Percentiles rank a stretch among this genome's conserved stretches.
Conservation (phyloP, 2,329 filamentous ascomycete genomes). For the Neopestalotiopsis rosae region DNA sequence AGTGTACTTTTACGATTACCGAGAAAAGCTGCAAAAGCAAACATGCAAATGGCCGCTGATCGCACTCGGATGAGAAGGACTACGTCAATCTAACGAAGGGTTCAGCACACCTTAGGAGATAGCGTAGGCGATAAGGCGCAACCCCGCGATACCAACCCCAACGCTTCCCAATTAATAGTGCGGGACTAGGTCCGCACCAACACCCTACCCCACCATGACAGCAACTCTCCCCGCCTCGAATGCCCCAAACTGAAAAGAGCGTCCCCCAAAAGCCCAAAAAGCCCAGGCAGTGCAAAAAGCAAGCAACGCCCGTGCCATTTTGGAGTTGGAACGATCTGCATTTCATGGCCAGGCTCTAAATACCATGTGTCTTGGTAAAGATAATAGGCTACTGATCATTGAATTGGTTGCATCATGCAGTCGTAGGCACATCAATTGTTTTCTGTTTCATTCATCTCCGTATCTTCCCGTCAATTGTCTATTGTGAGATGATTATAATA, state of each 20-base stretch:
- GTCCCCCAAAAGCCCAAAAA: not conserved
- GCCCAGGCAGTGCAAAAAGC: not conserved
- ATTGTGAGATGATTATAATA: not conserved
- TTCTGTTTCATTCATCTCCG: not conserved
- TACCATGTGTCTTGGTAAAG: not conserved
- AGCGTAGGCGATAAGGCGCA: not conserved
- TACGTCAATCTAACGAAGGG: not conserved
- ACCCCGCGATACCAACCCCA: not conserved
- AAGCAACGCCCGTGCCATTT: not conserved
- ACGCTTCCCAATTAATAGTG: not conserved
- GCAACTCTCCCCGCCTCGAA: not conserved
- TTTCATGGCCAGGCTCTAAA: not conserved
- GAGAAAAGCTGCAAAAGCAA: not conserved
- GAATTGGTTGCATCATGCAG: not conserved
- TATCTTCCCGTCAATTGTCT: not conserved
- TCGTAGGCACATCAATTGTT: not conserved
- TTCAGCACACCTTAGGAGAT: not conserved
- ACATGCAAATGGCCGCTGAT: not conserved
- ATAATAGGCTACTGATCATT: not conserved
- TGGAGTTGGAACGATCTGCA: not conserved
- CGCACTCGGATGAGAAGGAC: not conserved
- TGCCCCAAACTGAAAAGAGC: not conserved
- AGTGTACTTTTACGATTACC: not conserved
- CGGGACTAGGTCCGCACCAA: not conserved
- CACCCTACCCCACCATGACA: not conserved